A percentile compares a stretch with the other conserved stretches of the same genome.
These are phyloP conservation scores for Suillus subalutaceus DNA, from an alignment of 768 basidiomycete species.

Conservation along the genomic window DNA sequence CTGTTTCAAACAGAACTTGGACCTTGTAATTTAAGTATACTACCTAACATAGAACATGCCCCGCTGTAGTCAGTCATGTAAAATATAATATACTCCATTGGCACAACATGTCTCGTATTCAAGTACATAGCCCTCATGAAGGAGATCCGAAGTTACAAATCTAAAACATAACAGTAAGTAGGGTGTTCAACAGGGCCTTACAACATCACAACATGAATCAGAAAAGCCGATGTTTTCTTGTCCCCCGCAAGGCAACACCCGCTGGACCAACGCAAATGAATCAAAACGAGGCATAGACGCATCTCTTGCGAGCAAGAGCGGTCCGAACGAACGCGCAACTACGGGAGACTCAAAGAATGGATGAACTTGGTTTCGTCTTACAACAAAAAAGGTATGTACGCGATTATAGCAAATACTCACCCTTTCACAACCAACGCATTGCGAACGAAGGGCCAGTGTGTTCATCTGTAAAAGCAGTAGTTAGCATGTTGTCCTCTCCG, in stretches of 20 bases:
- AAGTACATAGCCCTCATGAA: not conserved
- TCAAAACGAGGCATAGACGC: conserved; percentile 53
- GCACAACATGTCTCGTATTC: not conserved
- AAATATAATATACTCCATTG: not conserved
- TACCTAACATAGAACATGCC: not conserved
- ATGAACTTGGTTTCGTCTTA: conserved; percentile 81
- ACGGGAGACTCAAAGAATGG: conserved; percentile 75
- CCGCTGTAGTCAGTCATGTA: not conserved
- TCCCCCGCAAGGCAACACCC: conserved; percentile 37
- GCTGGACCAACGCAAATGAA: conserved; percentile 39
- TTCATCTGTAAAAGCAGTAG: conserved; percentile 9
- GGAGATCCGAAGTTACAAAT: no score
- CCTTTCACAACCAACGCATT: not conserved
- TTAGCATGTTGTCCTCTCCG: not conserved
- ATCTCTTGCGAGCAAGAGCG: conserved; percentile 40
- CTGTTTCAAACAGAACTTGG: not conserved
- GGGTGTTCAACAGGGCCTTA: not conserved
- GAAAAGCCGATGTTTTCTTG: conserved; percentile 71
- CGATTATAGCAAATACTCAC: conserved; percentile 12
- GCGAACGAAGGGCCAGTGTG: not conserved
- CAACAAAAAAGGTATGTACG: conserved; percentile 4
- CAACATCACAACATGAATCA: conserved; percentile 36
- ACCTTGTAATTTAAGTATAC: not conserved
- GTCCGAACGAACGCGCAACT: conserved; percentile 34
- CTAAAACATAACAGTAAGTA: not conserved